Base-by-base conservation (phyloP, 805 yeast species). In the Lachancea thermotolerans region DNA sequence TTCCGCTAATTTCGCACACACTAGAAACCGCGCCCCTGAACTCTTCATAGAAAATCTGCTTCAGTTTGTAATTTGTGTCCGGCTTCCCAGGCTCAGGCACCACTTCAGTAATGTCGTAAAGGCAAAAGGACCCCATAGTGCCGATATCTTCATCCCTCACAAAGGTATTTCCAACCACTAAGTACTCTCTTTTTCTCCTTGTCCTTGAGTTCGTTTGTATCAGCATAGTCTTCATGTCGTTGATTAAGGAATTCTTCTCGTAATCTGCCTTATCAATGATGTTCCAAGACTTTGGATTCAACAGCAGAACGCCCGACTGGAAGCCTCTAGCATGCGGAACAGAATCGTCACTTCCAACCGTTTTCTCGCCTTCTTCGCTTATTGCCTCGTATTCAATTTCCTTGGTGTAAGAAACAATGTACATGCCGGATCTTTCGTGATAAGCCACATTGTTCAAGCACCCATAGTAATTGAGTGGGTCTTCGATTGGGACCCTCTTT, bases 71-170 rank as follows among this genome's bases (percentile, higher is more conserved):
- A 53, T 81, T 82, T 1, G 89, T 81, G 52, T 88, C 95, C 0
- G 96, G 96, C 47, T 74, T 76, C 0, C 83, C 89, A 0, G 91
- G 91, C 57, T 88, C 96, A 0, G 96, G 96, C 51, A 86, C 87
- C 60, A 89, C 83, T 47, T 82, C 89, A 44, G 84, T 81, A 28
- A 85, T 72, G 51, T 89, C 95, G 56, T 69, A 81, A 1, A 90
- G 67, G 46, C 78, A 78, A 64, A 87, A 84, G 1, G 81, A 70
- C 0, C 99, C 99, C 55, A 79, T 78, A 0, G 95, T 77, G 3
- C 86, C 75, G 48, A 83, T 67, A 65, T 89, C 96, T 59, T 91
- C 99, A 48, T 81, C 79, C 47, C 91, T 73, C 42, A 80, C 74
- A 44, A 74, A 70, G 0, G 93, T 84, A 2, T 90, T 77, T 1